A percentile compares a stretch with the other conserved stretches of the same genome.
These are phyloP conservation scores for Tolypocladium guangdongense DNA, from an alignment of 2,329 filamentous ascomycete species.

Conservation along the genomic window DNA sequence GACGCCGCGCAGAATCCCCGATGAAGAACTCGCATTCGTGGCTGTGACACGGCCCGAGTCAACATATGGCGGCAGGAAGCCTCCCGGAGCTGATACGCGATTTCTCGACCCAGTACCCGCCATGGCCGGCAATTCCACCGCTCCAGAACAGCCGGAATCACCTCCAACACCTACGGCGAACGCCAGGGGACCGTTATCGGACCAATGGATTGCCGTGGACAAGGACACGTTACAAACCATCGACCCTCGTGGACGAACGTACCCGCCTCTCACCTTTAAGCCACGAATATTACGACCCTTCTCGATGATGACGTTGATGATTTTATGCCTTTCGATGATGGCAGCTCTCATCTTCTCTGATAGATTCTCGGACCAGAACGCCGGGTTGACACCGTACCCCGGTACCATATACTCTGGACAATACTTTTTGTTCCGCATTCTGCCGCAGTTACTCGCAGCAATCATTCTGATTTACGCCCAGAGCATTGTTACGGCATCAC, in stretches of 20 bases:
- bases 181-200: conserved; percentile 1
- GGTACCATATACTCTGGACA: conserved; percentile 55
- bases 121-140: not conserved
- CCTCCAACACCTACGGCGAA: conserved; percentile 2
- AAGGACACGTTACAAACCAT: conserved; percentile 22
- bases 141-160: not conserved
- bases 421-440: conserved; percentile 79
- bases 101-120: not conserved
- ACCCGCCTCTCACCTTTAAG: conserved; percentile 53
- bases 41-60: not conserved
- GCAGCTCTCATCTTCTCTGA: conserved; percentile 62
- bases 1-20: conserved; percentile 8
- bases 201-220: conserved; percentile 22
- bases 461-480: conserved; percentile 68
- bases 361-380: conserved; percentile 50
- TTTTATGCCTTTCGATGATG: conserved; percentile 58
- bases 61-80: not conserved
- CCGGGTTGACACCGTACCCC: conserved; percentile 58
- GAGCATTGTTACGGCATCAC: conserved; percentile 60
- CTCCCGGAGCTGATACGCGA: not conserved
- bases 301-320: conserved; percentile 49
- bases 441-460: conserved; percentile 68
- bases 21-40: conserved; percentile 4
- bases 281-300: conserved; percentile 59
- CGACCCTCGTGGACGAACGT: conserved; percentile 25